A percentile compares a stretch with the other conserved stretches of the same genome.
Evolutionary conservation across 306 rosid genomes (phyloP).

Genomic region (Dryas alaskensis): DNA sequence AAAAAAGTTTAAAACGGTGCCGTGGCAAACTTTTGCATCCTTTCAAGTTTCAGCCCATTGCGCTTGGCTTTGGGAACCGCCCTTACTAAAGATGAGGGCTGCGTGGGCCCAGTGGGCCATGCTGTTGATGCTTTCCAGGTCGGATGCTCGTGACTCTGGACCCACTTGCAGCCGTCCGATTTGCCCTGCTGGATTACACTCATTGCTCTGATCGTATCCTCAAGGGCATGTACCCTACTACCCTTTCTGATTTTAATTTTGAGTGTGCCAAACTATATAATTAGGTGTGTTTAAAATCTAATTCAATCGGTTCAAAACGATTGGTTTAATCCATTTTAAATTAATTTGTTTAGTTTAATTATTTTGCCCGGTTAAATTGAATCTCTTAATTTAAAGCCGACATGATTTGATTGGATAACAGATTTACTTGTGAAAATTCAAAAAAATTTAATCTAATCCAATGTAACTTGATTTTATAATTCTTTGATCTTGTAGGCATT

Average conservation of each 20-base stretch:
- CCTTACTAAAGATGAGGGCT: constrained; percentile 22
- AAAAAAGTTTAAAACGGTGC: constrained; percentile 23
- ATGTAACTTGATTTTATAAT: no score
- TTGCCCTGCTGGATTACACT: constrained; percentile 43
- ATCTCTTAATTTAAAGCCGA: no score
- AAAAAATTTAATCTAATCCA: no score
- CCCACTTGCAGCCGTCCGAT: constrained; percentile 35
- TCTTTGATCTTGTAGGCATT: no score
- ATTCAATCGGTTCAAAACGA: no score
- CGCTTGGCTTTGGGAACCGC: constrained; percentile 38
- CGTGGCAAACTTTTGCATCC: constrained; percentile 33
- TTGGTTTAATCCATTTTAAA: no score
- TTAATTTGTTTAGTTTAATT: no score
- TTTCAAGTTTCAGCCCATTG: constrained; percentile 16
- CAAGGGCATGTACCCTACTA: not conserved
- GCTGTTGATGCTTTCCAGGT: constrained; percentile 52
- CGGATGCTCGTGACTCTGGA: constrained; percentile 49
- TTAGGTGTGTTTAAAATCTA: not conserved
- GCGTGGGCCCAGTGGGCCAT: constrained; percentile 40
- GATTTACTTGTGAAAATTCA: no score
- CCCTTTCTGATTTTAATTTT: not conserved
- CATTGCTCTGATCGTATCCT: not conserved
- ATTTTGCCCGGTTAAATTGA: no score
- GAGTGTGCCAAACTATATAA: no score
- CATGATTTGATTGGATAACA: no score